Base-by-base conservation (phyloP, 257 asterid genomes). In the Knoxia roxburghii region DNA sequence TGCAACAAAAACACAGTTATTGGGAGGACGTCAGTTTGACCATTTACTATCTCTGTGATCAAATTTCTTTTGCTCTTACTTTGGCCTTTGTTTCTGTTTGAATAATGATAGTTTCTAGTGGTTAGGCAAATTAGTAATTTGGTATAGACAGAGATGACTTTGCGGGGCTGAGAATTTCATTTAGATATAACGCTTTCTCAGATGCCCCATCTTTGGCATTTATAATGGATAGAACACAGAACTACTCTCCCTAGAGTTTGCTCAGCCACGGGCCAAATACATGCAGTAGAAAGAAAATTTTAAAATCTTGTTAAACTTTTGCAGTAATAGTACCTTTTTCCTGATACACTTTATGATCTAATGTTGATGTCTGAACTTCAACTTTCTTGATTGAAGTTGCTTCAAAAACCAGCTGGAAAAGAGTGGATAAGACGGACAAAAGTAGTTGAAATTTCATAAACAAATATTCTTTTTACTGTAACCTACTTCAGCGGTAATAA, bases 361-460 rank as follows among this genome's bases (percentile, higher is more conserved):
- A 37, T 37, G 14, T 9, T 45, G 50, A 55, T 61, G 43, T 30
- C 18, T 29, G 33, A 57, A 29, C 39, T 32, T n/a, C 6, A 6
- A 30, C 35, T 33, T 29, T 52, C 37, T 51, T 41, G 35, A 10
- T 23, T 66, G 67, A 56, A 41, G 67, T 70, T 52, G 39, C 55
- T 12, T 10, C 30, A 50, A 46, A 59, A 41, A 37, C 63, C 39
- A 33, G n/a, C n/a, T 9, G 41, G 41, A 37, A 37, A 37, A 9
- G 41, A n/a, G n/a, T n/a, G n/a, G n/a, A n/a, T n/a, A n/a, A n/a
- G n/a, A n/a, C n/a, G n/a, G n/a, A n/a, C n/a, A n/a, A n/a, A n/a
- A n/a, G n/a, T n/a, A n/a, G n/a, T n/a, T n/a, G n/a, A n/a, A n/a
- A n/a, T n/a, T n/a, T n/a, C n/a, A n/a, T n/a, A n/a, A n/a, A n/a